Percentiles rank a stretch among this genome's conserved stretches.
Conservation (phyloP, 352 stramenopile species). For the Phytophthora uliginosa region DNA sequence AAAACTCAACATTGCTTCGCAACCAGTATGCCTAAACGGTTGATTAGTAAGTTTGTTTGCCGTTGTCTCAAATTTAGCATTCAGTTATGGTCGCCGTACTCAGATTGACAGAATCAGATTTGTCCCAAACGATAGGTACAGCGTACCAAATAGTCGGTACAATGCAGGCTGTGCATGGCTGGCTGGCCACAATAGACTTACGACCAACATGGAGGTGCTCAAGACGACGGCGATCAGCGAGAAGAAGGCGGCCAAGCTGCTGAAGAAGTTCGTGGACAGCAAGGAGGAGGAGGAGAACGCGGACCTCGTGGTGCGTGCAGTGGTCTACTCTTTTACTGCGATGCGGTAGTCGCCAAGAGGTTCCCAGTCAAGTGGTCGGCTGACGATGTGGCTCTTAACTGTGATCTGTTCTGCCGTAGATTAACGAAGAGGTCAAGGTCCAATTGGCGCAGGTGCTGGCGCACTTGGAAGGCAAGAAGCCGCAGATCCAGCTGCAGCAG, state of each 20-base stretch:
- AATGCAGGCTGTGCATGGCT: not conserved
- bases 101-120: too few species aligned
- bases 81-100: too few species aligned
- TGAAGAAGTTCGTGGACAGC: constrained; percentile 79
- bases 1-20: too few species aligned
- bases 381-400: constrained; percentile 2
- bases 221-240: constrained; percentile 70
- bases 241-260: constrained; percentile 73
- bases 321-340: not conserved
- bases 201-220: constrained; percentile 69
- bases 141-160: not conserved
- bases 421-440: constrained; percentile 84
- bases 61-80: too few species aligned
- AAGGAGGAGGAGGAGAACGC: constrained; percentile 76
- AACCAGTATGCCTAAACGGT: too few species aligned
- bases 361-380: not conserved
- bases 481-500: constrained; percentile 40
- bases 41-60: too few species aligned
- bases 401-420: constrained; percentile 37
- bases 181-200: constrained; percentile 26
- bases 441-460: constrained; percentile 81
- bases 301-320: constrained; percentile 68
- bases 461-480: constrained; percentile 65
- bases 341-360: not conserved
- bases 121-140: not conserved